These are phyloP conservation scores for Pyrenophora teres DNA, from an alignment of 2,329 filamentous ascomycete genomes.

Conservation along the genomic window DNA sequence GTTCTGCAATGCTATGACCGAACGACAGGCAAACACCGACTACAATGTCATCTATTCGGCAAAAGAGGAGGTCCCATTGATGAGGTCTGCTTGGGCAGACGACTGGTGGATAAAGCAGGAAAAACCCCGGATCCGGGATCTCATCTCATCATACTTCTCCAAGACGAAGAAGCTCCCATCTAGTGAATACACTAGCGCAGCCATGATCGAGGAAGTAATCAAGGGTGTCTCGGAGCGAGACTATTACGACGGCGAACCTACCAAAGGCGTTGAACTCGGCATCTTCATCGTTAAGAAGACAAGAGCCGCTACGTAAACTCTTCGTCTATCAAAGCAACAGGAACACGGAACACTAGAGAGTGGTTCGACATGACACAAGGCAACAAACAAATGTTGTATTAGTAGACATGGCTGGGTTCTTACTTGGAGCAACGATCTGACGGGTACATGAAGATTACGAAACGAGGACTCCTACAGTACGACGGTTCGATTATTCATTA, in stretches of 20 bases:
- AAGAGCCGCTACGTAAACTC: slow-evolving; percentile 7
- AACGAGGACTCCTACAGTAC: not conserved
- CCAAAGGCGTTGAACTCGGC: slow-evolving; percentile 53
- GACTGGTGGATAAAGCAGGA: slow-evolving; percentile 71
- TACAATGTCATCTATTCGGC: slow-evolving; percentile 57
- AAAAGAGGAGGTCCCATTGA: slow-evolving; percentile 56
- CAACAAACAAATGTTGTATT: no score
- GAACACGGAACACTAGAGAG: not conserved
- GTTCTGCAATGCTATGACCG: slow-evolving; percentile 37
- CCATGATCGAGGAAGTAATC: slow-evolving; percentile 63
- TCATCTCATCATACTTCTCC: slow-evolving; percentile 52
- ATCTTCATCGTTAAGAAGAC: slow-evolving; percentile 53
- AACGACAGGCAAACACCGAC: slow-evolving; percentile 33
- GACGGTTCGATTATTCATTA: slow-evolving; percentile 8
- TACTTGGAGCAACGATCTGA: not conserved
- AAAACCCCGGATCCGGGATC: slow-evolving; percentile 61
- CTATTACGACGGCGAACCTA: slow-evolving; percentile 52
- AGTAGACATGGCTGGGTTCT: no score
- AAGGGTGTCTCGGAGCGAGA: slow-evolving; percentile 61
- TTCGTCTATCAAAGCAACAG: slow-evolving; percentile 2
- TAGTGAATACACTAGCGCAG: slow-evolving; percentile 56
- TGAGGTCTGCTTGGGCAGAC: slow-evolving; percentile 60
- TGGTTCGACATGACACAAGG: no score
- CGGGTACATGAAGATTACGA: slow-evolving; percentile 2
- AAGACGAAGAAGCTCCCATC: slow-evolving; percentile 50